phyloP scores from a whole-genome alignment of 106 monocot genomes.

The Dioscorea zingiberensis region DNA sequence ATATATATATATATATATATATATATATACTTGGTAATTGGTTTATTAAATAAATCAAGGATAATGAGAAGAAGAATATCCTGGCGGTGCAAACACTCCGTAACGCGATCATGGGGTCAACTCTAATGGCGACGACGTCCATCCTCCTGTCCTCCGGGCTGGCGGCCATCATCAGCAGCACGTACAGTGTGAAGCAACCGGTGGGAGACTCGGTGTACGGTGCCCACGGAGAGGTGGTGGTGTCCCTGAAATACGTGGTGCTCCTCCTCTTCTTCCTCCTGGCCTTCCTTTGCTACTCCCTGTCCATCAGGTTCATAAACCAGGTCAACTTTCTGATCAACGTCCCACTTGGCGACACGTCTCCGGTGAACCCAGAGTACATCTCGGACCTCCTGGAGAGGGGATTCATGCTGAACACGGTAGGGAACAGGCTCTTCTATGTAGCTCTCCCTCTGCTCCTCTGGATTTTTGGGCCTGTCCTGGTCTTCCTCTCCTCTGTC shows the following conservation, averaged over 20 bases:
- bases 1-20: no score
- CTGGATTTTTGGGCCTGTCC: constrained; percentile 4
- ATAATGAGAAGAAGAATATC: constrained; percentile 1
- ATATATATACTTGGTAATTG: no score
- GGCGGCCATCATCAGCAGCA: constrained; percentile 1
- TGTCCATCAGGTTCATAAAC: neutral
- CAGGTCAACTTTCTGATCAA: neutral
- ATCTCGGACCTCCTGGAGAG: neutral
- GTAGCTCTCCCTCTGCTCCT: neutral
- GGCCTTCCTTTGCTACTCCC: neutral
- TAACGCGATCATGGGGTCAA: neutral
- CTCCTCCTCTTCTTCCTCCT: neutral
- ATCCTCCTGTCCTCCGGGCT: neutral
- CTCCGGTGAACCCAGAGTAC: neutral
- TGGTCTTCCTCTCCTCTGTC: neutral
- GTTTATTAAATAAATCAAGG: no score
- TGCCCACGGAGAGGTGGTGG: neutral
- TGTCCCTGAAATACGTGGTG: neutral
- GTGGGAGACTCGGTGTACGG: neutral
- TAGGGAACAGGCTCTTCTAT: constrained; percentile 1
- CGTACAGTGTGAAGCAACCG: neutral
- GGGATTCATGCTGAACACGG: neutral
- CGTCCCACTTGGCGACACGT: neutral
- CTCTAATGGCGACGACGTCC: neutral
- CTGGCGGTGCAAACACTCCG: neutral